Base-by-base conservation (phyloP, 768 basidiomycete genomes). In the Termitomyces sp. region DNA sequence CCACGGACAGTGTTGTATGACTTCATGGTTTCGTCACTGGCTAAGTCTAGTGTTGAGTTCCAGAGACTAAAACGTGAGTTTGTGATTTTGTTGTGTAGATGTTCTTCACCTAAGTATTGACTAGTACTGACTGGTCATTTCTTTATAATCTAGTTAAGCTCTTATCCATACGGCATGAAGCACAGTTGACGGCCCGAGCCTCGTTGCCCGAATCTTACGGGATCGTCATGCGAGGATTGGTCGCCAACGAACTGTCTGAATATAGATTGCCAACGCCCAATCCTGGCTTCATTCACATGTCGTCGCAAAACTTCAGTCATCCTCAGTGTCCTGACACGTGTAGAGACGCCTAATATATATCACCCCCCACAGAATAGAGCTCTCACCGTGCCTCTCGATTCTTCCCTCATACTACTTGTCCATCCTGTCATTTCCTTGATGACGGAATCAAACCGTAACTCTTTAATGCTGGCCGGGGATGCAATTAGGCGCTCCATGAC, bases 401-500 rank as follows among this genome's bases (percentile, higher is more conserved):
- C 53, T 54, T 7, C 28, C 32, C 44, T 33, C 14, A 18, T 45
- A 33, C 43, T 32, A 18, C 53, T 45, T 13, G 8, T n/a, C 30
- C 42, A 14, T 16, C 20, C 32, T 14, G 6, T 8, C 9, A 16
- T 6, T 40, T 42, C 18, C 42, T 24, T 50, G 18, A 61, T 61
- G 61, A 40, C 61, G 3, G 61, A 61, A 33, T 59, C 60, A 32
- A 61, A 58, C 40, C 62, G 62, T 22, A 58, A 63, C 40, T 64
- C 57, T 14, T 60, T 57, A 48, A 64, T 60, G 36, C 57, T 57
- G 50, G 28, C 32, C 14, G 53, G 57, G 35, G 63, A 64, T 33
- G 61, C 40, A 32, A 52, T 65, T 32, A 44, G 60, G 24, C 60
- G 64, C 36, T 65, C 64, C 14, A 54, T 56, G 48, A 65, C 65